Evolutionary conservation across 352 stramenopile species (phyloP).

Genomic region (Albugo candida): DNA sequence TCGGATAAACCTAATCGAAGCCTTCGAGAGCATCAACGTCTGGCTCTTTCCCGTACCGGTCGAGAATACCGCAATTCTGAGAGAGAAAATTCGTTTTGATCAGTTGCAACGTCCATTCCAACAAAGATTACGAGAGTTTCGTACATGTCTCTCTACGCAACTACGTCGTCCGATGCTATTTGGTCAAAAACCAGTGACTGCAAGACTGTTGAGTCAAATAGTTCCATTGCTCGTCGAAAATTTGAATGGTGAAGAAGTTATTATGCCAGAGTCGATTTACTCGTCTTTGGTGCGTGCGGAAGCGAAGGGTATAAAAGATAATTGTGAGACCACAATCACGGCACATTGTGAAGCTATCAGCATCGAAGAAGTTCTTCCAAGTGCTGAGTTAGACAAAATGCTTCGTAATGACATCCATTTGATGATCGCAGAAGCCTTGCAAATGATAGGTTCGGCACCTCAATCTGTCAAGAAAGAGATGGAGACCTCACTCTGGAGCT

Average conservation of each 20-base stretch:
- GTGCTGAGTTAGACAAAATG: conserved; percentile 29
- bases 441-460: conserved; percentile 28
- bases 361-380: conserved; percentile 35
- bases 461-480: conserved; percentile 43
- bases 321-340: conserved; percentile 37
- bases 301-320: conserved; percentile 34
- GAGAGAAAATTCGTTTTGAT: conserved; percentile 72
- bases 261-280: conserved; percentile 81
- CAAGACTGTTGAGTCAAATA: conserved; percentile 45
- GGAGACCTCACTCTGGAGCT: conserved; percentile 19
- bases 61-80: conserved; percentile 49
- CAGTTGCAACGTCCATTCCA: conserved; percentile 64
- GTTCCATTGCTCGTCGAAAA: conserved; percentile 59
- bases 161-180: conserved; percentile 60
- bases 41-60: conserved; percentile 74
- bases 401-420: conserved; percentile 29
- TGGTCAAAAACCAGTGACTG: conserved; percentile 48
- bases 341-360: conserved; percentile 42
- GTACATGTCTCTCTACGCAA: conserved; percentile 44
- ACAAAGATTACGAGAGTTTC: conserved; percentile 47
- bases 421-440: conserved; percentile 30
- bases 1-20: conserved; percentile 45
- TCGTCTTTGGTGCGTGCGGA: conserved; percentile 69
- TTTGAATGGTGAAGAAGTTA: conserved; percentile 72
- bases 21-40: conserved; percentile 73